Evolutionary conservation across 2,329 filamentous ascomycete species (phyloP).

Genomic region (Pezicula neosporulosa): DNA sequence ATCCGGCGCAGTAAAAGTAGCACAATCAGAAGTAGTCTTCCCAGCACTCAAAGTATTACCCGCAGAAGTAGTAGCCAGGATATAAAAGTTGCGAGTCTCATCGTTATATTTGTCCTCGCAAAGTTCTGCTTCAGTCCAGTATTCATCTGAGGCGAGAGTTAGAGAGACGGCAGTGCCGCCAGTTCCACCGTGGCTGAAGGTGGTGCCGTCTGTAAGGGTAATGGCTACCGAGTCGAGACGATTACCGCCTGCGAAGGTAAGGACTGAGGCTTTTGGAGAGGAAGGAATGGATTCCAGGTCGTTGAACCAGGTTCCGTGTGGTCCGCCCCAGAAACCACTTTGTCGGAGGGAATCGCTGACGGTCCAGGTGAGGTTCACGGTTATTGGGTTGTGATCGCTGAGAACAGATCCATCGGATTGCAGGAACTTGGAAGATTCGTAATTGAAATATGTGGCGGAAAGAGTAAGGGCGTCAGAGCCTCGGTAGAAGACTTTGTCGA

Average conservation of each 20-base stretch:
- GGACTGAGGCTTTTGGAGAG: constrained; percentile 30
- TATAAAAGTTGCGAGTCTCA: constrained; percentile 52
- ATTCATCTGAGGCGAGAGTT: constrained; percentile 42
- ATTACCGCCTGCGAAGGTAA: constrained; percentile 43
- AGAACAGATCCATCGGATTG: constrained; percentile 53
- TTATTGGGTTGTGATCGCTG: constrained; percentile 62
- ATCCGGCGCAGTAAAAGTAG: constrained; percentile 39
- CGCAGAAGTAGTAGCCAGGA: constrained; percentile 47
- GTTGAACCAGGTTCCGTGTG: constrained; percentile 51
- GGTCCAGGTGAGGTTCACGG: constrained; percentile 49
- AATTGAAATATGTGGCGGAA: constrained; percentile 46
- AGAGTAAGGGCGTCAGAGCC: constrained; percentile 43
- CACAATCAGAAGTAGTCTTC: constrained; percentile 42
- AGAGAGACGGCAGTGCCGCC: constrained; percentile 43
- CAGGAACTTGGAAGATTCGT: constrained; percentile 54
- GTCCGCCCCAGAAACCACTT: constrained; percentile 44
- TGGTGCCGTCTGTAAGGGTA: constrained; percentile 44
- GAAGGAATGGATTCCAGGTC: constrained; percentile 37
- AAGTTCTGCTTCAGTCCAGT: constrained; percentile 43
- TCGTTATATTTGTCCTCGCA: constrained; percentile 45
- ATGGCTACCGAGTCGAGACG: constrained; percentile 50
- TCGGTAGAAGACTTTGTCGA: constrained; percentile 62
- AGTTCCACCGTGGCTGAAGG: constrained; percentile 48
- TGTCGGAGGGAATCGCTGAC: constrained; percentile 35
- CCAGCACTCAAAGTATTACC: constrained; percentile 44